Evolutionary conservation across 2,329 filamentous ascomycete species (phyloP).

Genomic region (Aureobasidium sp.): DNA sequence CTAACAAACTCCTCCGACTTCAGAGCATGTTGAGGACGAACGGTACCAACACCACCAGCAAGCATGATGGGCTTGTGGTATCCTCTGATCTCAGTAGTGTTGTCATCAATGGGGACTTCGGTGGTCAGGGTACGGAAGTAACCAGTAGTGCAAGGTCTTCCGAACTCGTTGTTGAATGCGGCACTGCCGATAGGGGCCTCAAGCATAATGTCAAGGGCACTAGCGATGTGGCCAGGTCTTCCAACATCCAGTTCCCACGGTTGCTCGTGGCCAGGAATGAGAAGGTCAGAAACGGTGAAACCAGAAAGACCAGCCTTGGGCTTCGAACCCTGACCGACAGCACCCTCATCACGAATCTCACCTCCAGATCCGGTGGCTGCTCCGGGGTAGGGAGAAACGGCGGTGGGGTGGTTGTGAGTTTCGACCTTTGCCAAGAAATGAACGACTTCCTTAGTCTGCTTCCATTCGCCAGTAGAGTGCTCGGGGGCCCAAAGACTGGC

Average conservation of each 20-base stretch:
- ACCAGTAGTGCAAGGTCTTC: conserved; percentile 76
- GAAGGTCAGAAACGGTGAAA: conserved; percentile 89
- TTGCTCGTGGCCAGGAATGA: conserved; percentile 72
- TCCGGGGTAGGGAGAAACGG: conserved; percentile 86
- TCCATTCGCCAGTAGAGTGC: conserved; percentile 79
- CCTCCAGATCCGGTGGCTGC: conserved; percentile 93
- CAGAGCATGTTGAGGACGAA: conserved; percentile 80
- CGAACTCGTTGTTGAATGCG: conserved; percentile 96
- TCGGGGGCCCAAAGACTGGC: conserved; percentile 82
- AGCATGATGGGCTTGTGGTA: conserved; percentile 99
- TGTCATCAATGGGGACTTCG: conserved; percentile 52
- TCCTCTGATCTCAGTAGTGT: conserved; percentile 65
- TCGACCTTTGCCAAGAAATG: conserved; percentile 92
- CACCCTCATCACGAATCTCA: conserved; percentile 91
- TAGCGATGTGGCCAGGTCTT: conserved; percentile 84
- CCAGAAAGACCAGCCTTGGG: conserved; percentile 88
- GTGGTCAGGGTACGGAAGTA: conserved; percentile 87
- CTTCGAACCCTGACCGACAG: conserved; percentile 83
- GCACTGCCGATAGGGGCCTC: conserved; percentile 93
- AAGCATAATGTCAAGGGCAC: conserved; percentile 92
- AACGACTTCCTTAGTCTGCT: conserved; percentile 72
- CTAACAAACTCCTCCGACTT: conserved; percentile 74
- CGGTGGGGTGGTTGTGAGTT: conserved; percentile 95
- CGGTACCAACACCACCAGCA: conserved; percentile 87
- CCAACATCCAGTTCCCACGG: conserved; percentile 92